Base-by-base conservation (phyloP, 176 grass and related monocot species). In the Triticum turgidum region DNA sequence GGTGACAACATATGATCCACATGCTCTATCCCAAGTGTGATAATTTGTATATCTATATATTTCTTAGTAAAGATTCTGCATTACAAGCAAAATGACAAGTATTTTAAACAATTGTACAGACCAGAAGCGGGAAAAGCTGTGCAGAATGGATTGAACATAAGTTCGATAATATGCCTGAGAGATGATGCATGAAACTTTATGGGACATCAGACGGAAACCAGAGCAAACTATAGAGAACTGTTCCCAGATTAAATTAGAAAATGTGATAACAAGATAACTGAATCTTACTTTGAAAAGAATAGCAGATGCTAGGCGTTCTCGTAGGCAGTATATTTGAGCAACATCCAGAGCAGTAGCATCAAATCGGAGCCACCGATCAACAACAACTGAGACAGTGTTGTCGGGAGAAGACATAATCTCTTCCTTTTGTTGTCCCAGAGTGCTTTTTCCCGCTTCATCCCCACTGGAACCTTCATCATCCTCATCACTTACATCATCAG, bases 271-370 rank as follows among this genome's bases (percentile, higher is more conserved):
- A 80, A 79, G 33, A 65, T 59, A 78, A 38, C 17, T 86, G 29
- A 9, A 85, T 69, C 85, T 91, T 94, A 98, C 97, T 87, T 96
- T 98, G 86, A 91, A 98, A 76, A 96, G 83, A 78, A 96, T 89
- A 77, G 97, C 85, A 80, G 94, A 86, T 70, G 84, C 56, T 75
- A 98, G 90, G 20, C 87, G 97, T 81, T 98, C 97, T 45, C 92
- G 91, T 71, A 98, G 78, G 65, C 97, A 98, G 81, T 98, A 98
- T 47, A 98, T 96, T 71, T 98, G 94, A 86, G 97, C 97, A 86
- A 92, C 94, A 91, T 96, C 97, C 70, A 98, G 92, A 45, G 94
- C 97, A 9, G 84, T 94, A 34, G 94, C 80, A 18, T 96, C 84
- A 91, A 96, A 98, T 69, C 76, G 85, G 42, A 94, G 86, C 97